These are phyloP conservation scores for Melocanna baccifera DNA, from an alignment of 176 grass and related monocot genomes.

Conservation along the genomic window DNA sequence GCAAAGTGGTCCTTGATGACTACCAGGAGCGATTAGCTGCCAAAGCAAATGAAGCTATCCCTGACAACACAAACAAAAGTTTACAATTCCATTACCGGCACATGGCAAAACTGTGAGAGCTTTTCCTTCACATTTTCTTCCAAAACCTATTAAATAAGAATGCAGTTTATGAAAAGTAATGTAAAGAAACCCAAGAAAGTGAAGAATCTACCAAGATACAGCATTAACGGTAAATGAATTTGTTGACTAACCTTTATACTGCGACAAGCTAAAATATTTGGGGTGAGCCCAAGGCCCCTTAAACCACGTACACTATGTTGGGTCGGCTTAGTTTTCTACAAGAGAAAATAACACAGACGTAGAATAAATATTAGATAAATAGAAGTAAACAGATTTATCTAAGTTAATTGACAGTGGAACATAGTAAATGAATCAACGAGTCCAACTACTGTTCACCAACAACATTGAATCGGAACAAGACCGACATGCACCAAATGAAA, in stretches of 20 bases:
- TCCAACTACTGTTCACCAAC: conserved; percentile 70
- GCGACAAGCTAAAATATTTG: conserved; percentile 79
- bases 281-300: conserved; percentile 72
- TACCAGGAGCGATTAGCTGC: neutral
- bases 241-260: conserved; percentile 55
- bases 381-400: neutral
- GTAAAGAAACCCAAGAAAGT: too few relatives aligned
- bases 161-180: neutral
- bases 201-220: too few relatives aligned
- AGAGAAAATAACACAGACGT: neutral
- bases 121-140: conserved; percentile 78
- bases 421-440: conserved; percentile 18
- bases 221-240: too few relatives aligned
- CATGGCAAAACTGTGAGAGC: conserved; percentile 82
- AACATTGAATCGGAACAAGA: conserved; percentile 80
- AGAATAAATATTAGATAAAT: neutral
- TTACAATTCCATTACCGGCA: conserved; percentile 48
- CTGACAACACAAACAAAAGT: neutral
- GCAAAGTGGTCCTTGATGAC: too few relatives aligned
- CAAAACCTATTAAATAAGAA: conserved; percentile 42
- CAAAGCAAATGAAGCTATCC: neutral
- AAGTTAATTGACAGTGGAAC: neutral
- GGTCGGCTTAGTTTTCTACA: conserved; percentile 83
- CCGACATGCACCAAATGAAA: conserved; percentile 80
- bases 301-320: conserved; percentile 81